Evolutionary conservation across 148 eudicot genomes (phyloP).

Genomic region (Arctostaphylos glauca): DNA sequence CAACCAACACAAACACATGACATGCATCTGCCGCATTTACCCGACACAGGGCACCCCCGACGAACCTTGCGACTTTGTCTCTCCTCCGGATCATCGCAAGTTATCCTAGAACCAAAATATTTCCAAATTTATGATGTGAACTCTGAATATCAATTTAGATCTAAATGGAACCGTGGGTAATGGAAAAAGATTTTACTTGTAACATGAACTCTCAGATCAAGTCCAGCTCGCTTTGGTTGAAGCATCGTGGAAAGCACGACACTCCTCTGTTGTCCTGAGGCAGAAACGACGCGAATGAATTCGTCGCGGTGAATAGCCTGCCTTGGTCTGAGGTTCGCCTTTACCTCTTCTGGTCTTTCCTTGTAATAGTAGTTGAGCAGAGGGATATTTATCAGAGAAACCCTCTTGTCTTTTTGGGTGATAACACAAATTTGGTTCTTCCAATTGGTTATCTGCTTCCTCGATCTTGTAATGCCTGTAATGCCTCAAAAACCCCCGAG

Average conservation of each 20-base stretch:
- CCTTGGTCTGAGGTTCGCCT: neutral
- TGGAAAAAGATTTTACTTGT: neutral
- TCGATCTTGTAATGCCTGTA: neutral
- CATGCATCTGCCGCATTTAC: neutral
- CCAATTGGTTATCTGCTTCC: neutral
- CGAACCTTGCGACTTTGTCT: neutral
- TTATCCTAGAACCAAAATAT: neutral
- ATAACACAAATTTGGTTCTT: neutral
- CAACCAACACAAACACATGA: neutral
- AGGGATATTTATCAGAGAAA: neutral
- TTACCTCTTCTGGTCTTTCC: neutral
- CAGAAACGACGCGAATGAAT: neutral
- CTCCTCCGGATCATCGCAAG: neutral
- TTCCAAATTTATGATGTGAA: too few relatives aligned
- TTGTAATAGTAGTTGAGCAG: constrained; percentile 6
- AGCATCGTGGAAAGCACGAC: constrained; percentile 7
- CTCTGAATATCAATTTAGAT: too few relatives aligned
- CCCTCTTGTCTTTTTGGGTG: neutral
- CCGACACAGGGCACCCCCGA: neutral
- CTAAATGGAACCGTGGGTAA: too few relatives aligned
- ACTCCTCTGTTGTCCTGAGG: neutral
- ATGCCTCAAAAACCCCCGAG: neutral
- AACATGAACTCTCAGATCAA: neutral
- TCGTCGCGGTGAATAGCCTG: neutral
- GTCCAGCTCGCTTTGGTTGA: neutral